Evolutionary conservation across 2,329 filamentous ascomycete genomes (phyloP), one percentile per base, ranked within the genome.

Genomic region (Nemania serpens): DNA sequence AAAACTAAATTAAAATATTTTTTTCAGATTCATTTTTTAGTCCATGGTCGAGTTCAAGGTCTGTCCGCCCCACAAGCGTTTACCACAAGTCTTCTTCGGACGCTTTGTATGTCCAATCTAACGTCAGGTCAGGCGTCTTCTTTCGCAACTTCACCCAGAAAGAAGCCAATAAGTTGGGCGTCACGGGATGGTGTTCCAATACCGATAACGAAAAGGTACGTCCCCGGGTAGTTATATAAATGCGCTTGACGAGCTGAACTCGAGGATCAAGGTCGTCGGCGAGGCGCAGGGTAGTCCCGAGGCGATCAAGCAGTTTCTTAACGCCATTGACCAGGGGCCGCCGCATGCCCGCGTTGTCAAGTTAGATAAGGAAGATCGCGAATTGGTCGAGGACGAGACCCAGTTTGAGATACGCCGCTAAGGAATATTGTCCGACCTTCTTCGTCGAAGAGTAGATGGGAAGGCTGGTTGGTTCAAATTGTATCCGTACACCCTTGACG

Each of bases 281-380:
- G 93, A 97, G 77, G 93, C 89, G 5, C 94, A 98, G 74, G 93
- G 92, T 33, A 81, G 84, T 1, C 81, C 87, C 1, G 82, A 86
- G 0, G 76, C 82, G 2, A 74, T 98, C 25, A 76, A 86, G 54
- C 84, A 86, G 57, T 89, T 97, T 66, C 77, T 96, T 37, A 85
- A 89, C 67, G 87, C 91, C 64, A 78, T 97, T 48, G 84, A 92
- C 70, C 83, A 86, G 54, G 94, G 94, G 0, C 93, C 93, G 0
- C 78, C 81, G 1, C 81, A 85, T 57, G 88, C 93, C 1, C 84
- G 84, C 22, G 94, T 98, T 0, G 86, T 87, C 39, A 88, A 88
- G 68, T 78, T 97, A 7, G 88, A 93, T 64, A 86, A 87, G 64
- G 84, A 87, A 62, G 84, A 89, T 0, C 82, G 91, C 5, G 83